Evolutionary conservation across 2,329 filamentous ascomycete species (phyloP), one percentile per base, ranked within the genome.

Genomic region (Paramyrothecium roridum): DNA sequence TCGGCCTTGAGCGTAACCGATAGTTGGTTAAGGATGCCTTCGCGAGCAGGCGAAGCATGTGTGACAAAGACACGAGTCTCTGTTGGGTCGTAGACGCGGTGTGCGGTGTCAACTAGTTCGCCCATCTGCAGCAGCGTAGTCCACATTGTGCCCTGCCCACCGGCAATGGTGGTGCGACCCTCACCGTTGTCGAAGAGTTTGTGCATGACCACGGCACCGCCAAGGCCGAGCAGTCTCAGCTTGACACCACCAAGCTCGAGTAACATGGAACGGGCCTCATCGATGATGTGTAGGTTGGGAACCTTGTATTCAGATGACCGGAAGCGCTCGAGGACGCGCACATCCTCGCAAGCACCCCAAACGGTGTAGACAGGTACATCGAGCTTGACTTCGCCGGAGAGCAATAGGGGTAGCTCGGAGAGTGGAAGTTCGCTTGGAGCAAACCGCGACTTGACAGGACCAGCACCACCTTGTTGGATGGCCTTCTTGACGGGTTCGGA

Each of bases 131-230:
- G 76, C 30, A 99, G 80, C 8, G 95, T 99, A 8, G 95, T 99
- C 95, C 95, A 99, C 95, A 99, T 99, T 48, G 95, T 99, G 59
- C 95, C 95, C 73, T 99, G 95, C 20, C 95, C 95, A 70, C 95
- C 95, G 21, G 95, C 95, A 73, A 99, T 99, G 2, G 96, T 99
- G 52, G 95, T 99, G 73, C 93, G 88, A 57, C 95, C 95, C 70
- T 99, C 95, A 54, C 95, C 95, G 64, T 99, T 99, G 73, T 99
- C 95, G 68, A 99, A 99, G 19, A 99, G 85, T 81, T 99, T 99
- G 82, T 99, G 95, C 92, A 99, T 99, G 57, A 99, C 95, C 6
- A 99, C 93, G 8, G 95, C 95, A 66, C 95, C 95, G 61, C 95
- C 95, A 34, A 99, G 82, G 59, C 95, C 95, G 30, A 99, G 84